phyloP scores from a whole-genome alignment of 2,329 filamentous ascomycete genomes.

The Diaporthe sp. region DNA sequence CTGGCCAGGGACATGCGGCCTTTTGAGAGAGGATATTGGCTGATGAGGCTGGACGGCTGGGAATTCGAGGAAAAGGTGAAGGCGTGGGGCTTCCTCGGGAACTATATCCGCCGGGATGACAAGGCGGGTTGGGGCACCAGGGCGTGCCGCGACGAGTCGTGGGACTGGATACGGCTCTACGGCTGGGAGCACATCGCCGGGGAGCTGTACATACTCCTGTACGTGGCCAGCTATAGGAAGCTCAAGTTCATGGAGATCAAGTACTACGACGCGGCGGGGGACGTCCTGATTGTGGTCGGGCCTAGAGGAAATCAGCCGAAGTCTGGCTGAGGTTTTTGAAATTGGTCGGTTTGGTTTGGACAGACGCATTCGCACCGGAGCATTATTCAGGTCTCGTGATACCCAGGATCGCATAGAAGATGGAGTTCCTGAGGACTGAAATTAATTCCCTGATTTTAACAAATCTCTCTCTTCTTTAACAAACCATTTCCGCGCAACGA shows the following conservation, averaged over 20 bases:
- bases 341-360: background rate
- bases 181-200: constrained; percentile 82
- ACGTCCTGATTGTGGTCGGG: constrained; percentile 61
- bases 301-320: constrained; percentile 41
- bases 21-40: constrained; percentile 85
- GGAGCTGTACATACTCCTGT: constrained; percentile 82
- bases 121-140: constrained; percentile 77
- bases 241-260: constrained; percentile 68
- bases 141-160: constrained; percentile 61
- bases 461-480: background rate
- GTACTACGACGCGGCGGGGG: constrained; percentile 77
- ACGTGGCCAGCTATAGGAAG: constrained; percentile 75
- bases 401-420: constrained; percentile 7
- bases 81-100: constrained; percentile 73
- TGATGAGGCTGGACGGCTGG: constrained; percentile 71
- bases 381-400: constrained; percentile 6
- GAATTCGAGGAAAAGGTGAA: constrained; percentile 57
- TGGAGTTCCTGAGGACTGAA: background rate
- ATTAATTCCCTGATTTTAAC: background rate
- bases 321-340: constrained; percentile 3
- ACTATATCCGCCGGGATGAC: constrained; percentile 67
- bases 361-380: background rate
- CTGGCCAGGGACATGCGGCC: constrained; percentile 63
- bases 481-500: background rate
- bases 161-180: constrained; percentile 72